Percentiles rank a stretch among this genome's conserved stretches.
These are phyloP conservation scores for Candida gigantensis DNA, from an alignment of 1,139 yeast species.

Conservation along the genomic window DNA sequence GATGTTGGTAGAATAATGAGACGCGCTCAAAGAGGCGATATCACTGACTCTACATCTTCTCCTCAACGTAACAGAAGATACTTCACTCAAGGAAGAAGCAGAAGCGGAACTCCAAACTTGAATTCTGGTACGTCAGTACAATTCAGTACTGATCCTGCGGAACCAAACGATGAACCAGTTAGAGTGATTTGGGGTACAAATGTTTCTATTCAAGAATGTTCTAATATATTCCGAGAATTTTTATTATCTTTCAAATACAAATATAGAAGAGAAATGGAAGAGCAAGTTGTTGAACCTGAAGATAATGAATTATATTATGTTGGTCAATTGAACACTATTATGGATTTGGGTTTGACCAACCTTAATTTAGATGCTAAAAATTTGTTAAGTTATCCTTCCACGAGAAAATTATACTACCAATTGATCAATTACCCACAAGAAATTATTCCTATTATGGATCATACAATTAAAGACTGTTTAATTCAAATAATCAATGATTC, in stretches of 20 bases:
- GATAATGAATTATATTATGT: conserved; percentile 79
- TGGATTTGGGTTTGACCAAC: conserved; percentile 76
- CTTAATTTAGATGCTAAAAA: conserved; percentile 83
- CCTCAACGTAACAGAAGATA: conserved; percentile 41
- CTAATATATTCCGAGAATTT: conserved; percentile 77
- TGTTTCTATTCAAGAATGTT: conserved; percentile 86
- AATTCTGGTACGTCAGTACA: conserved; percentile 28
- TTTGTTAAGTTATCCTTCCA: conserved; percentile 70
- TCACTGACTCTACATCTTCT: conserved; percentile 43
- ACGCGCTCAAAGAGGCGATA: conserved; percentile 44
- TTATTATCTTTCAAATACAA: conserved; percentile 80
- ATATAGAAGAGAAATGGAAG: conserved; percentile 60
- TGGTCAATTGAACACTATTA: conserved; percentile 71
- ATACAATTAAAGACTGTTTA: conserved; percentile 87
- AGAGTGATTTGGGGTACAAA: conserved; percentile 99
- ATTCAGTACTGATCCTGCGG: conserved; percentile 29
- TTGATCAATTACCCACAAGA: conserved; percentile 93
- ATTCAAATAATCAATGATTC: conserved; percentile 70
- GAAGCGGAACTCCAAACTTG: conserved; percentile 13
- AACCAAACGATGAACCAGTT: conserved; percentile 59
- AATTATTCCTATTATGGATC: conserved; percentile 97
- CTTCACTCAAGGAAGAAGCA: conserved; percentile 20
- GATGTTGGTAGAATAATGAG: conserved; percentile 47
- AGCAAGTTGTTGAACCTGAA: conserved; percentile 41
- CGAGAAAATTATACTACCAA: conserved; percentile 81